A percentile compares a stretch with the other conserved stretches of the same genome.
These are phyloP conservation scores for Exophiala bonariae DNA, from an alignment of 2,329 filamentous ascomycete species.

Conservation along the genomic window DNA sequence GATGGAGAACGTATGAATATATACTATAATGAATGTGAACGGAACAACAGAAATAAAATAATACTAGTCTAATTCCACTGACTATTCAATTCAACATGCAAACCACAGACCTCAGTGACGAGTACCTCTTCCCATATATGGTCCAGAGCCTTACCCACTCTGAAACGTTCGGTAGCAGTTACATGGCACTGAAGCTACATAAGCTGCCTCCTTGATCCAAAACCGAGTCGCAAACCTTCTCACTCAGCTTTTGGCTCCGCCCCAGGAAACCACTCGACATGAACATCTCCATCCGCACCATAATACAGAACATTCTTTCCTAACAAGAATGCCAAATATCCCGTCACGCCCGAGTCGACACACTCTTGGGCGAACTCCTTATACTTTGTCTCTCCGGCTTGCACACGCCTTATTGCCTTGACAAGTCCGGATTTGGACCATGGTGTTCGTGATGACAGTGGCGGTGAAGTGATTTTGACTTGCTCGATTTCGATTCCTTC, in stretches of 20 bases:
- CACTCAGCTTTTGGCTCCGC: not conserved
- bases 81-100: no score
- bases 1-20: no score
- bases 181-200: no score
- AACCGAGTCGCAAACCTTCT: no score
- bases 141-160: no score
- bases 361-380: slow-evolving; percentile 8
- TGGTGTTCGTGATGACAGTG: not conserved
- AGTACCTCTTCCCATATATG: no score
- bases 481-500: not conserved
- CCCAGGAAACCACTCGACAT: slow-evolving; percentile 11
- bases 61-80: no score
- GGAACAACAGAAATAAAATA: no score
- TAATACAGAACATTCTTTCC: slow-evolving; percentile 14
- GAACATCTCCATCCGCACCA: slow-evolving; percentile 6
- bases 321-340: slow-evolving; percentile 10
- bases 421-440: not conserved
- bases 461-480: slow-evolving; percentile 3
- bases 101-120: no score
- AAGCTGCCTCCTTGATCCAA: no score
- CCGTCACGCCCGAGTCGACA: slow-evolving; percentile 9
- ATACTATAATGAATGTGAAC: no score
- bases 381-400: slow-evolving; percentile 3
- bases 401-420: slow-evolving; percentile 2
- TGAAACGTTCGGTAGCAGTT: no score